These are phyloP conservation scores for Candida arabinofermentans DNA, from an alignment of 805 yeast species.

Conservation along the genomic window DNA sequence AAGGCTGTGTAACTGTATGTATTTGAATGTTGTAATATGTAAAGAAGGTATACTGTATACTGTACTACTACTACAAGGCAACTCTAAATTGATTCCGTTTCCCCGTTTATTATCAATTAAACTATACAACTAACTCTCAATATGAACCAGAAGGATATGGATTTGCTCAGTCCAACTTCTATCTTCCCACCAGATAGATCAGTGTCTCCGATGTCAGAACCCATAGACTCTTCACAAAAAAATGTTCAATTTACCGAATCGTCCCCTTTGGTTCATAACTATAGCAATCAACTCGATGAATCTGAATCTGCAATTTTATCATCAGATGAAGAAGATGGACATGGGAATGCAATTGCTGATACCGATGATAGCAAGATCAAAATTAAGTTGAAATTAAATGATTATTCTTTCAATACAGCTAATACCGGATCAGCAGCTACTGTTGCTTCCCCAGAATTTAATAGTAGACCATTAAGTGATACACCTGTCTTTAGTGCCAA, in stretches of 20 bases:
- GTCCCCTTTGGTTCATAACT: slow-evolving; percentile 15
- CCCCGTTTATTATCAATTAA: too few species aligned
- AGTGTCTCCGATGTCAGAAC: slow-evolving; percentile 15
- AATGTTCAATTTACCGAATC: slow-evolving; percentile 19
- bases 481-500: slow-evolving; percentile 62
- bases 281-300: slow-evolving; percentile 5
- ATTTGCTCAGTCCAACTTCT: not conserved
- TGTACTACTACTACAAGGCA: too few species aligned
- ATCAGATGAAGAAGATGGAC: slow-evolving; percentile 19
- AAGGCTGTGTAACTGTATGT: not conserved
- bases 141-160: not conserved
- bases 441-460: slow-evolving; percentile 48
- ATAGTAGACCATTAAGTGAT: slow-evolving; percentile 69
- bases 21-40: not conserved
- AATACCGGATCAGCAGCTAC: too few species aligned
- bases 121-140: not conserved
- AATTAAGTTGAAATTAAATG: slow-evolving; percentile 4
- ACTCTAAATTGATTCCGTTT: too few species aligned
- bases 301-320: slow-evolving; percentile 23
- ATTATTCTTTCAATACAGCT: slow-evolving; percentile 5
- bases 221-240: slow-evolving; percentile 2
- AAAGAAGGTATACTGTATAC: not conserved
- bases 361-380: not conserved
- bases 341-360: not conserved
- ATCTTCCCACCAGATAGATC: slow-evolving; percentile 7